Evolutionary conservation across 257 asterid species (phyloP), one percentile per base, ranked within the genome.

Genomic region (Nicotiana undulata): DNA sequence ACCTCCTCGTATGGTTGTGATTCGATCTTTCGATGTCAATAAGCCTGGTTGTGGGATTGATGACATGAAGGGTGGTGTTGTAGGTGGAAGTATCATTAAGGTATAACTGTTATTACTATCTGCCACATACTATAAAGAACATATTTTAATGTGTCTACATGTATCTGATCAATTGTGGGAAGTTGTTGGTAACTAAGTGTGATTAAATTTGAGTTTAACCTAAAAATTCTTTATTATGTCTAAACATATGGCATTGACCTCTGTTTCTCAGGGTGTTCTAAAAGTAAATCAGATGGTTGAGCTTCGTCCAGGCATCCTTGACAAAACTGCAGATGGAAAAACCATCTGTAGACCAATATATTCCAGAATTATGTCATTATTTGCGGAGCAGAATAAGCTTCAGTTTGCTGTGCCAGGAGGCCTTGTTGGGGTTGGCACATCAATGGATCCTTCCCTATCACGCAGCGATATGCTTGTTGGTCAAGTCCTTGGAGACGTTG

Each of bases 401-500:
- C 97, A 95, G 79, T 95, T 88, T 86, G 97, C 97, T 61, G 99
- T 95, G 58, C 99, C 99, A 28, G 99, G 99, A 85, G 99, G 99
- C 64, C 97, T 95, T 51, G 92, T 95, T 75, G 99, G 99, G 74
- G 98, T 95, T 67, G 99, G 97, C 84, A 95, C 98, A 4, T 93
- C 99, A 11, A 95, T 93, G 97, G 98, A 95, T 85, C 98, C 97
- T 20, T 89, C 98, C 2, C 94, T 95, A 67, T 93, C 99, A 63
- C 96, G 97, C 79, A 98, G 98, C 65, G 97, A 95, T 88, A 87
- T 98, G 87, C 81, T 95, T 89, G 99, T 95, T 3, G 99, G 99
- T 63, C 99, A 95, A 86, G 99, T 95, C 80, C 96, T 95, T 80
- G 98, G 99, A n/a, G 97, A 95, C 80, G 92, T 92, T 63, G 98